Evolutionary conservation across 2,329 filamentous ascomycete genomes (phyloP).

Genomic region (Sporothrix inflata): DNA sequence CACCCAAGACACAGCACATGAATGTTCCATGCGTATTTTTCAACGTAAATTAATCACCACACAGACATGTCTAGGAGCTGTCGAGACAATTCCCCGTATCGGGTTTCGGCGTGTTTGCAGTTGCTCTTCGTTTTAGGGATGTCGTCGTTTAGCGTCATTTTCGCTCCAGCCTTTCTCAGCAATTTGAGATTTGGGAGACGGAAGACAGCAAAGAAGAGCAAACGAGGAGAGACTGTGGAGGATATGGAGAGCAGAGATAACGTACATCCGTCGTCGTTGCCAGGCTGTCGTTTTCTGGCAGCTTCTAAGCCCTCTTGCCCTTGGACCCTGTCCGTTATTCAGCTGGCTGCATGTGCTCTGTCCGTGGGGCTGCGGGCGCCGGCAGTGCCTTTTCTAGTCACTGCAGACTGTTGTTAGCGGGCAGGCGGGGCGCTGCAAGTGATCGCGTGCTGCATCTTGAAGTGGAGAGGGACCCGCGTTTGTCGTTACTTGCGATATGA

Average conservation of each 20-base stretch:
- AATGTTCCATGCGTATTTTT: not conserved
- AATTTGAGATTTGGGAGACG: not conserved
- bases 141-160: not conserved
- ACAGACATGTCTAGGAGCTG: not conserved
- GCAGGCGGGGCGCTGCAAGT: conserved; percentile 6
- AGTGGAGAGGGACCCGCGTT: not conserved
- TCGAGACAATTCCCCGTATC: not conserved
- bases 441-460: conserved; percentile 8
- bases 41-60: not conserved
- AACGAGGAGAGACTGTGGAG: not conserved
- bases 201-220: not conserved
- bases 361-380: not conserved
- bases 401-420: not conserved
- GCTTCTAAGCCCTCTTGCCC: not conserved
- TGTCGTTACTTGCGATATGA: not conserved
- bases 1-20: not conserved
- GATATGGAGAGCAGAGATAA: not conserved
- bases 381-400: not conserved
- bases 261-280: not conserved
- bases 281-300: not conserved
- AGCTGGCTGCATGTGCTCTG: not conserved
- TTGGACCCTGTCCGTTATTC: conserved; percentile 7
- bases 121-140: not conserved
- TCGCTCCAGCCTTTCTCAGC: not conserved
- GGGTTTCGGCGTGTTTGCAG: not conserved